A percentile compares a stretch with the other conserved stretches of the same genome.
These are phyloP conservation scores for Neoarthrinium moseri DNA, from an alignment of 2,329 filamentous ascomycete genomes.

Conservation along the genomic window DNA sequence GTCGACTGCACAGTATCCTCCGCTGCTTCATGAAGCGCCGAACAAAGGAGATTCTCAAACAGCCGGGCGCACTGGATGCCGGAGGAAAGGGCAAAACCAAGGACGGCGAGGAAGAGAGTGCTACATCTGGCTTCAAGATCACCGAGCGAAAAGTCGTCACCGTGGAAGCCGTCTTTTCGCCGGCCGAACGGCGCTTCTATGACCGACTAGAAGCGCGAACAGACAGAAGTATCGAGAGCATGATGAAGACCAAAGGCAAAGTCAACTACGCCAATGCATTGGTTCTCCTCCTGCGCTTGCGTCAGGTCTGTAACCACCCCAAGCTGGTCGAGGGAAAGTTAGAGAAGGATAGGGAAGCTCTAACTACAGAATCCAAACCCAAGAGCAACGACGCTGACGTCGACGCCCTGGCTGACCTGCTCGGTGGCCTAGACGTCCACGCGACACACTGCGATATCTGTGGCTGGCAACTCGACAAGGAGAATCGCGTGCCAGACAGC, in stretches of 20 bases:
- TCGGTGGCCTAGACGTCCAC: conserved; percentile 79
- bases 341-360: conserved; percentile 81
- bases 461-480: conserved; percentile 62
- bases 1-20: conserved; percentile 78
- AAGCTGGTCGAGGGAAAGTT: conserved; percentile 83
- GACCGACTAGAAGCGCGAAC: conserved; percentile 78
- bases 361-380: conserved; percentile 61
- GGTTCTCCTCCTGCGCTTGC: conserved; percentile 82
- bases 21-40: conserved; percentile 98
- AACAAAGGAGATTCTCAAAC: conserved; percentile 93
- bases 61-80: conserved; percentile 77
- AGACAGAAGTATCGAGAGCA: conserved; percentile 80
- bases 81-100: conserved; percentile 57
- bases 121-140: conserved; percentile 76
- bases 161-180: conserved; percentile 74
- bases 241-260: conserved; percentile 85
- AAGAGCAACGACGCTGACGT: conserved; percentile 62
- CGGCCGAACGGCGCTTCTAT: conserved; percentile 83
- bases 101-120: conserved; percentile 43
- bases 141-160: conserved; percentile 87
- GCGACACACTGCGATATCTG: conserved; percentile 83
- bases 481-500: conserved; percentile 37
- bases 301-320: conserved; percentile 94
- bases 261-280: conserved; percentile 92
- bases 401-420: conserved; percentile 81